Base-by-base conservation (phyloP, 2,329 filamentous ascomycete genomes). In the Graphium sp. region DNA sequence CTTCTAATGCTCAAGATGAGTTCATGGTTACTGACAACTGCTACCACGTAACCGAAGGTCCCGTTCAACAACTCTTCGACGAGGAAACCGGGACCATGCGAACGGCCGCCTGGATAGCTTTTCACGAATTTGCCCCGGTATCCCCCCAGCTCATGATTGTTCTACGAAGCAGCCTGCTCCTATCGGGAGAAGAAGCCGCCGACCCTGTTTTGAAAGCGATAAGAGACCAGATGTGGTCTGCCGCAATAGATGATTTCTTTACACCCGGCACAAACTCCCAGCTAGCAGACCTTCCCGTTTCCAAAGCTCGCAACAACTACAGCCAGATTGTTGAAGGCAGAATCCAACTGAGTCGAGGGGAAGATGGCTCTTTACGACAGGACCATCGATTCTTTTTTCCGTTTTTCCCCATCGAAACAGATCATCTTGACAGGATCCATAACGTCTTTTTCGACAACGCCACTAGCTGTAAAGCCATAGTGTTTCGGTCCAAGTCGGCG, bases 91-190 rank as follows among this genome's bases (percentile, higher is more conserved):
- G 43, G 2, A 35, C 34, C 11, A 7, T 19, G 5, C 7, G 27
- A 3, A 16, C 4, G 18, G 26, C 4, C 4, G 7, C 1, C 7
- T 36, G 38, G 29, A 32, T 30, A 4, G 28, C 12, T 6, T 39
- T 45, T 18, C 45, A 47, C 18, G 41, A 46, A n/a, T 47, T 47
- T 22, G 41, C 44, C 2, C 42, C 44, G 1, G 25, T 47, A 3
- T 39, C 44, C 2, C 44, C 42, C 1, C 38, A 37, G 10, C 20
- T 47, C 13, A 46, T 47, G 35, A 34, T 47, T 13, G 34, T 47
- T 2, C 24, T 47, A 10, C 38, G 44, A 5, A 38, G 30, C 14
- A 20, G 12, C 13, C 1, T 35, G 0, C 28, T 46, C 7, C 41
- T 43, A 0, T 18, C 35, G 5, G 37, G 39, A 4, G 35, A 37